Conservation (phyloP, 352 stramenopile species). For the Pythium apleroticum region DNA sequence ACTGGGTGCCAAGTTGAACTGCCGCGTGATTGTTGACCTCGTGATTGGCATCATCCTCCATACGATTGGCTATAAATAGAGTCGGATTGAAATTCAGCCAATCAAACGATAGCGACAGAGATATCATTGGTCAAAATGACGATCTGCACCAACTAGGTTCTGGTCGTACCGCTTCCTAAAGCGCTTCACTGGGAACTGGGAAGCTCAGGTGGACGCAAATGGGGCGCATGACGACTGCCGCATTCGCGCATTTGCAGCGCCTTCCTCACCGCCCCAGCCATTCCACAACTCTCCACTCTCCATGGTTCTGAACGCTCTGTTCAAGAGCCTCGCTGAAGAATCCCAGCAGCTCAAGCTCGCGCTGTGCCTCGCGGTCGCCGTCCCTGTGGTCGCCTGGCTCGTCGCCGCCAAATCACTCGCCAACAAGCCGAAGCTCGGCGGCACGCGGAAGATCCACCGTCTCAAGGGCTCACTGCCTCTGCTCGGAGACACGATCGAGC, state of each 20-base stretch:
- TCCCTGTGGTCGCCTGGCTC: conserved; percentile 10
- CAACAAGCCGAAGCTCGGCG: background rate
- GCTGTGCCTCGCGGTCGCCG: background rate
- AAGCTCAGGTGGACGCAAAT: background rate
- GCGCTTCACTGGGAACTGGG: no score
- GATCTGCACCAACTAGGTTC: no score
- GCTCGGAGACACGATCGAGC: conserved; percentile 16
- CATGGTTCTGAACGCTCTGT: conserved; percentile 11
- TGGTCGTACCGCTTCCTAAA: background rate
- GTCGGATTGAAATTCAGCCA: background rate
- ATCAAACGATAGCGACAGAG: no score
- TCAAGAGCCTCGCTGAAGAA: conserved; percentile 7
- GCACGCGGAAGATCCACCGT: background rate
- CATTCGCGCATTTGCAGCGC: background rate
- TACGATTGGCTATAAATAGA: background rate
- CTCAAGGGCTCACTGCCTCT: conserved; percentile 14
- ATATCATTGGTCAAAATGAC: background rate
- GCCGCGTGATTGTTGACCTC: background rate
- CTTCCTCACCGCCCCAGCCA: background rate
- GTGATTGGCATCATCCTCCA: background rate
- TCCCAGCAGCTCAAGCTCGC: conserved; percentile 1
- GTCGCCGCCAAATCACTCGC: background rate
- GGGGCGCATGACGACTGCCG: background rate
- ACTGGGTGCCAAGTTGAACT: background rate
- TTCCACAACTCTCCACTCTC: background rate